phyloP scores from a whole-genome alignment of 1,284 basidiomycete genomes.

The Ganoderma lingzhi region DNA sequence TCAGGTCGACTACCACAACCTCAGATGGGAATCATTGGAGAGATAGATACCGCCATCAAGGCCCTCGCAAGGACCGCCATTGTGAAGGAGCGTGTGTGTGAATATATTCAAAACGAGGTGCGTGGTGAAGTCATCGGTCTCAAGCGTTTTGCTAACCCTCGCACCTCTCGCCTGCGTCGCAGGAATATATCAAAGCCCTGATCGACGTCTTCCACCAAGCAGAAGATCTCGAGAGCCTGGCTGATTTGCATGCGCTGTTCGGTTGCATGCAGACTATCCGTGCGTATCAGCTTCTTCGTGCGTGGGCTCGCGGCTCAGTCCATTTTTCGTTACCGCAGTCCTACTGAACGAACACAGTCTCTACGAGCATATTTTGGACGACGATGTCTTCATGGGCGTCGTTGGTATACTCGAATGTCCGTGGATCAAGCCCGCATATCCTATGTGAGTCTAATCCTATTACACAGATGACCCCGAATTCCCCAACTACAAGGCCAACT shows the following conservation, averaged over 20 bases:
- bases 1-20: slow-evolving; percentile 77
- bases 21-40: slow-evolving; percentile 73
- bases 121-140: slow-evolving; percentile 36
- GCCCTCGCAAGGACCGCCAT: slow-evolving; percentile 67
- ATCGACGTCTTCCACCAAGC: slow-evolving; percentile 88
- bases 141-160: slow-evolving; percentile 11
- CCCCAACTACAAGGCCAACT: slow-evolving; percentile 94
- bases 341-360: slow-evolving; percentile 95
- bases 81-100: slow-evolving; percentile 83
- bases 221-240: slow-evolving; percentile 91
- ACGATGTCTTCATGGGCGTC: slow-evolving; percentile 92
- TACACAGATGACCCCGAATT: slow-evolving; percentile 94
- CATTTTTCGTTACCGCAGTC: slow-evolving; percentile 58
- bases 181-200: slow-evolving; percentile 91
- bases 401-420: slow-evolving; percentile 97
- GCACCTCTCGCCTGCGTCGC: slow-evolving; percentile 12
- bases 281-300: slow-evolving; percentile 52
- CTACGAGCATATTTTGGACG: slow-evolving; percentile 95
- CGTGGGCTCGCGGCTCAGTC: slow-evolving; percentile 14
- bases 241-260: slow-evolving; percentile 91
- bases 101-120: slow-evolving; percentile 83
- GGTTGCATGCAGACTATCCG: slow-evolving; percentile 95
- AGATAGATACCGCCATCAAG: slow-evolving; percentile 83
- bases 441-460: slow-evolving; percentile 27
- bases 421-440: slow-evolving; percentile 41